Percentiles rank a stretch among this genome's conserved stretches.
Evolutionary conservation across 2,329 filamentous ascomycete species (phyloP).

Genomic region (Trichoderma aggressivum): DNA sequence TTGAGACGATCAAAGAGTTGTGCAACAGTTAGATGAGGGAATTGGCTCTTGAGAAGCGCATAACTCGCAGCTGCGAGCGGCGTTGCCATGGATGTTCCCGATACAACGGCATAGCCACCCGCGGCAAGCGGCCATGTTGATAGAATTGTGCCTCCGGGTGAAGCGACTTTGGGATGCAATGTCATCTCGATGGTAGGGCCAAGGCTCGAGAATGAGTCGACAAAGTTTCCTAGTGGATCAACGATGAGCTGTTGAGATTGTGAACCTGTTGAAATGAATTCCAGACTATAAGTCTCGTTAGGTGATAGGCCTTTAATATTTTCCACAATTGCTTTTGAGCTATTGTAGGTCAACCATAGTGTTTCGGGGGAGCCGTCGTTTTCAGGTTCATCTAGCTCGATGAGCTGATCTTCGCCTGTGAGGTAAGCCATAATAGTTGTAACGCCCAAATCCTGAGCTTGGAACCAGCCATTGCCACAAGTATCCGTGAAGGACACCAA

Average conservation of each 20-base stretch:
- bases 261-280: too few species aligned
- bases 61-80: constrained; percentile 40
- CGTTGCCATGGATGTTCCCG: constrained; percentile 47
- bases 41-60: constrained; percentile 31
- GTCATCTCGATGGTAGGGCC: constrained; percentile 41
- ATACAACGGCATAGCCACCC: constrained; percentile 38
- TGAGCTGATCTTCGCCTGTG: too few species aligned
- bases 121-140: constrained; percentile 43
- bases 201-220: constrained; percentile 32
- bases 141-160: constrained; percentile 42
- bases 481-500: background rate
- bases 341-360: too few species aligned
- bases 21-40: background rate
- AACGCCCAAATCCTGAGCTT: background rate
- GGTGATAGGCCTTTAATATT: too few species aligned
- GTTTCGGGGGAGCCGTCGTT: too few species aligned
- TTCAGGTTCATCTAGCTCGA: too few species aligned
- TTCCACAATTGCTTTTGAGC: too few species aligned
- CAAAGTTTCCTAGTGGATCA: background rate
- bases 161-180: constrained; percentile 39
- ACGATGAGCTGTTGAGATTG: too few species aligned
- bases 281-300: background rate
- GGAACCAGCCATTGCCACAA: background rate
- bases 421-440: background rate
- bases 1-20: background rate